Evolutionary conservation across 768 basidiomycete genomes (phyloP), one percentile per base, ranked within the genome.

Genomic region (Ephemerocybe angulata): DNA sequence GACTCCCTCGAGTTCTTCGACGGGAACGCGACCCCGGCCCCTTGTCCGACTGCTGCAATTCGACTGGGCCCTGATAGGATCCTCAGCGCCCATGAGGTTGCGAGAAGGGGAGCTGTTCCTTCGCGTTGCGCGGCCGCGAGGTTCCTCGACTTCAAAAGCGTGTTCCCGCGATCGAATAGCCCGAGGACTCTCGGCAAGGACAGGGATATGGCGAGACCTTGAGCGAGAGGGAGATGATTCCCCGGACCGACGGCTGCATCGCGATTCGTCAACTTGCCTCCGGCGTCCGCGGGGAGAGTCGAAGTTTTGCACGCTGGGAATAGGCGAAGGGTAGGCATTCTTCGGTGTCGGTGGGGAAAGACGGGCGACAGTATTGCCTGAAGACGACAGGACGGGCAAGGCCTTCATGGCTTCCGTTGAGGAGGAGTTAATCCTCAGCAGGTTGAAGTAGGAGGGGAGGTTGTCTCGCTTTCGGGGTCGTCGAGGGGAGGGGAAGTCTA

Each of bases 401-500:
- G 72, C 55, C 62, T 68, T 67, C 47, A 67, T 59, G 47, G 70
- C 63, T 24, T 64, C 55, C 11, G 58, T 65, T 30, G 64, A 57
- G 17, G 74, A 62, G 47, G 75, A 76, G 59, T 70, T 72, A 60
- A 83, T 72, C 65, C 84, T 81, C 35, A 90, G 77, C 55, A 88
- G 76, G 44, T 86, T 88, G 67, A 90, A 90, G 69, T 83, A 88
- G 19, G 86, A 81, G 21, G 88, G 88, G 27, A 90, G 79, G 65
- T 84, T 86, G 42, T 84, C 83, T 66, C 88, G 86, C 67, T 84
- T 87, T 62, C 82, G 84, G 61, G 70, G 75, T 55, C 74, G 77
- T 70, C 75, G 82, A 53, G 75, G 51, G 66, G 65, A 44, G 56
- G 54, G 61, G 58, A 58, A 63, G 52, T 67, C 65, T 47, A 66